A percentile compares a stretch with the other conserved stretches of the same genome.
These are phyloP conservation scores for Cercospora canescens DNA, from an alignment of 2,329 filamentous ascomycete genomes.

Conservation along the genomic window DNA sequence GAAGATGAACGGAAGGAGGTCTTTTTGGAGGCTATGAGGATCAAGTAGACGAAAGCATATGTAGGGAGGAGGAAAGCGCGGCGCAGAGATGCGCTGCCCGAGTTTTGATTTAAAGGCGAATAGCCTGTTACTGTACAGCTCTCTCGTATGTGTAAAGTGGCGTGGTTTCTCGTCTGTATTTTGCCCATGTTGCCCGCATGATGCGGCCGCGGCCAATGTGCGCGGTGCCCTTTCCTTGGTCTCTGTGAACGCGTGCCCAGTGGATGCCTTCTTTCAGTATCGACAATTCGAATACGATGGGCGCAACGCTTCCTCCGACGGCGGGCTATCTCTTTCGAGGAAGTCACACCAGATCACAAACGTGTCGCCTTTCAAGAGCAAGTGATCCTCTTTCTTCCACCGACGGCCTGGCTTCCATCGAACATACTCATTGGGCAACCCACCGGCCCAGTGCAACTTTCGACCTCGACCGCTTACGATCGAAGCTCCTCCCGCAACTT, in stretches of 20 bases:
- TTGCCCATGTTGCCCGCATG: not conserved
- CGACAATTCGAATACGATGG: no score
- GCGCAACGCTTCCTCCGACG: no score
- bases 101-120: not conserved
- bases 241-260: no score
- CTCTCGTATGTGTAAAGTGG: not conserved
- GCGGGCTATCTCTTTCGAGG: not conserved
- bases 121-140: not conserved
- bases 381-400: not conserved
- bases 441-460: not conserved
- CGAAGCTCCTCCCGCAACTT: not conserved
- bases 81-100: not conserved
- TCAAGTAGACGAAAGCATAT: slow-evolving; percentile 28
- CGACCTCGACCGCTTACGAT: not conserved
- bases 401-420: not conserved
- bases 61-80: not conserved
- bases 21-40: slow-evolving; percentile 37
- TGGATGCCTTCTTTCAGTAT: no score
- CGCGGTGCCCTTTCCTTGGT: no score
- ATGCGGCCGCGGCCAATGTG: not conserved
- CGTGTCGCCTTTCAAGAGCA: not conserved
- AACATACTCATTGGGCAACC: not conserved
- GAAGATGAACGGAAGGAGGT: slow-evolving; percentile 31
- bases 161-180: not conserved
- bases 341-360: not conserved